Conservation (phyloP, 2,329 filamentous ascomycete genomes). For the Geosmithia putterillii region DNA sequence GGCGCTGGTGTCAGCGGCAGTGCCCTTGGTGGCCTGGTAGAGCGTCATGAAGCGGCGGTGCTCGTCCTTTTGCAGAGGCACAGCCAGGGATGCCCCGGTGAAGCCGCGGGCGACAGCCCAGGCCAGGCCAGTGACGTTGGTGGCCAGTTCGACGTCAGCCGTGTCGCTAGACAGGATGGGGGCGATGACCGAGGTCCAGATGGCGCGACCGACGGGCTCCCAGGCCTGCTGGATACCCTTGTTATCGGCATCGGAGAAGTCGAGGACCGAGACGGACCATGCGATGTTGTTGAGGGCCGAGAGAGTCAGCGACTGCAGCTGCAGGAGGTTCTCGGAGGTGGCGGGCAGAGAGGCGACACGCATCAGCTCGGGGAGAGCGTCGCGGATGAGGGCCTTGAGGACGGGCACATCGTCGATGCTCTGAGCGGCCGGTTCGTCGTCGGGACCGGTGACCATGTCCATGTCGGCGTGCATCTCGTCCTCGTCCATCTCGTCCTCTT, state of each 20-base stretch:
- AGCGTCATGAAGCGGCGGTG: constrained; percentile 53
- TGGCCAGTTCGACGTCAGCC: constrained; percentile 48
- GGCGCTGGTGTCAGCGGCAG: constrained; percentile 1
- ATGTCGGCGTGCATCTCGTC: constrained; percentile 52
- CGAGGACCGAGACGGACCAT: constrained; percentile 52
- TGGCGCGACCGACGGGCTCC: constrained; percentile 36
- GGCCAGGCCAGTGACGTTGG: constrained; percentile 49
- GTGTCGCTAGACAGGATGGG: constrained; percentile 48
- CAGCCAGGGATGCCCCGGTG: constrained; percentile 22
- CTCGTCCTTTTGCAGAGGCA: constrained; percentile 36
- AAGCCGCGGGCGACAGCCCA: constrained; percentile 52
- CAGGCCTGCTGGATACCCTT: constrained; percentile 39
- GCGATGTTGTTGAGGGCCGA: constrained; percentile 54
- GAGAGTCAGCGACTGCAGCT: constrained; percentile 40
- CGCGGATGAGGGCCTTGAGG: constrained; percentile 27
- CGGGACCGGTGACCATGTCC: constrained; percentile 46
- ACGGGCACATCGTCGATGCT: constrained; percentile 40
- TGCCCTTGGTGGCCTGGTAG: constrained; percentile 43
- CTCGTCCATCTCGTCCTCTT: constrained; percentile 36
- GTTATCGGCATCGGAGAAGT: constrained; percentile 43
- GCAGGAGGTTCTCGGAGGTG: constrained; percentile 24
- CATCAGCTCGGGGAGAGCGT: constrained; percentile 29
- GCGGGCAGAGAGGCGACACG: constrained; percentile 29
- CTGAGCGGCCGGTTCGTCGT: constrained; percentile 21
- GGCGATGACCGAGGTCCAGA: constrained; percentile 45